These are phyloP conservation scores for Scopulariopsis brevicaulis DNA, from an alignment of 2,329 filamentous ascomycete genomes.

Conservation along the genomic window DNA sequence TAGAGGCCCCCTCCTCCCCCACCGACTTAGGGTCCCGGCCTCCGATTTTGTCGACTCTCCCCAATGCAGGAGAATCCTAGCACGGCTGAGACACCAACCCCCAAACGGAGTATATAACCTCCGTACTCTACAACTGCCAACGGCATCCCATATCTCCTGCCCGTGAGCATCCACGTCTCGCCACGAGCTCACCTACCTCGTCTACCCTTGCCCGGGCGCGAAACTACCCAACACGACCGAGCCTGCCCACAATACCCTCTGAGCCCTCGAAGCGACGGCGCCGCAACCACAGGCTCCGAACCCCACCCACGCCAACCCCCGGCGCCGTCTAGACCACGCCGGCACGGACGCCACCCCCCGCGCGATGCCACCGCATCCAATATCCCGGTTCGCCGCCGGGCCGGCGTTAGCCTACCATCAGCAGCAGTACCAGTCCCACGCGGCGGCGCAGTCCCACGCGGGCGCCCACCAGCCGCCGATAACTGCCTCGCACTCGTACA, in stretches of 20 bases:
- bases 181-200: background rate
- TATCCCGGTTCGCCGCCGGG: conserved; percentile 33
- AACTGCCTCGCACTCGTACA: conserved; percentile 58
- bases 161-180: background rate
- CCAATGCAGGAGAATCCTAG: background rate
- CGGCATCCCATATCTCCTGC: background rate
- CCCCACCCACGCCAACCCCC: background rate
- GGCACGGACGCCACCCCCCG: background rate
- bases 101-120: background rate
- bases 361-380: conserved; percentile 27
- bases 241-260: background rate
- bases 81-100: background rate
- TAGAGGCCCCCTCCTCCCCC: background rate
- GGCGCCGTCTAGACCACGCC: background rate
- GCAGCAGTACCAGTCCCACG: conserved; percentile 34
- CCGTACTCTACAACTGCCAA: background rate
- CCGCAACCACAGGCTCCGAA: background rate
- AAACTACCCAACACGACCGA: background rate
- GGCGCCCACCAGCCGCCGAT: conserved; percentile 39
- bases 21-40: background rate
- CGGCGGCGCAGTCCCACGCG: conserved; percentile 36
- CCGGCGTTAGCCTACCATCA: conserved; percentile 32
- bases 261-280: background rate
- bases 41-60: background rate
- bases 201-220: background rate